These are phyloP conservation scores for Ascochyta pisi DNA, from an alignment of 2,329 filamentous ascomycete genomes.

Conservation along the genomic window DNA sequence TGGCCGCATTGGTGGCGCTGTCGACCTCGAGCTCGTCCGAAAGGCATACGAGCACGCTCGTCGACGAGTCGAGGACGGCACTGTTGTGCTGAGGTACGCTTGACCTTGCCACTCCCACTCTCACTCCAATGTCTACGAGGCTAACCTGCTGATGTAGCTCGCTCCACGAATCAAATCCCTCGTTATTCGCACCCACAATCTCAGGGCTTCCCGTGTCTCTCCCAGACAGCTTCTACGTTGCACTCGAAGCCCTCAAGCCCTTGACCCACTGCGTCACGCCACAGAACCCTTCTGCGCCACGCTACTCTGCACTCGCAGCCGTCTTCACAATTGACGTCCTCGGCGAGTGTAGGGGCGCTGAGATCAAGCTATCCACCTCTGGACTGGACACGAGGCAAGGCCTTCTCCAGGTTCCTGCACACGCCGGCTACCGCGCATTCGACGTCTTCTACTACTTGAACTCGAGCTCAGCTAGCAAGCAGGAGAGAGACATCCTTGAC, in stretches of 20 bases:
- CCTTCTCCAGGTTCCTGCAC: slow-evolving; percentile 77
- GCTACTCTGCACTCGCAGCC: slow-evolving; percentile 80
- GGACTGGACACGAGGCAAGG: slow-evolving; percentile 86
- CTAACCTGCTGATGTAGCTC: slow-evolving; percentile 64
- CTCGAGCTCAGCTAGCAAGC: slow-evolving; percentile 85
- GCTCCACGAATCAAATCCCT: slow-evolving; percentile 86
- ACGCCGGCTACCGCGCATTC: slow-evolving; percentile 87
- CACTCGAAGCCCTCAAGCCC: slow-evolving; percentile 81
- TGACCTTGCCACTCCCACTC: too few relatives aligned
- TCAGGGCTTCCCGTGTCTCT: slow-evolving; percentile 79
- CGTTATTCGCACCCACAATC: slow-evolving; percentile 81
- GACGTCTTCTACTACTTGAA: slow-evolving; percentile 98
- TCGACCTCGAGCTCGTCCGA: slow-evolving; percentile 78
- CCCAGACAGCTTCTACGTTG: slow-evolving; percentile 76
- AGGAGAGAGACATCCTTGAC: slow-evolving; percentile 86
- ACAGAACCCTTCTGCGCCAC: slow-evolving; percentile 82
- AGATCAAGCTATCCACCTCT: slow-evolving; percentile 80
- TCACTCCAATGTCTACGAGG: background rate
- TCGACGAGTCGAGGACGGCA: slow-evolving; percentile 92
- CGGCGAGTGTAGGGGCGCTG: slow-evolving; percentile 78
- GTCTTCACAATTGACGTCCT: slow-evolving; percentile 81
- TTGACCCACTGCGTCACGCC: slow-evolving; percentile 89
- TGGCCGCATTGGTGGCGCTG: slow-evolving; percentile 74
- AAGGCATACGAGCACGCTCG: slow-evolving; percentile 97
- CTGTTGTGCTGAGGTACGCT: slow-evolving; percentile 83